A percentile compares a stretch with the other conserved stretches of the same genome.
Evolutionary conservation across 768 basidiomycete genomes (phyloP).

Genomic region (Pholiota conissans): DNA sequence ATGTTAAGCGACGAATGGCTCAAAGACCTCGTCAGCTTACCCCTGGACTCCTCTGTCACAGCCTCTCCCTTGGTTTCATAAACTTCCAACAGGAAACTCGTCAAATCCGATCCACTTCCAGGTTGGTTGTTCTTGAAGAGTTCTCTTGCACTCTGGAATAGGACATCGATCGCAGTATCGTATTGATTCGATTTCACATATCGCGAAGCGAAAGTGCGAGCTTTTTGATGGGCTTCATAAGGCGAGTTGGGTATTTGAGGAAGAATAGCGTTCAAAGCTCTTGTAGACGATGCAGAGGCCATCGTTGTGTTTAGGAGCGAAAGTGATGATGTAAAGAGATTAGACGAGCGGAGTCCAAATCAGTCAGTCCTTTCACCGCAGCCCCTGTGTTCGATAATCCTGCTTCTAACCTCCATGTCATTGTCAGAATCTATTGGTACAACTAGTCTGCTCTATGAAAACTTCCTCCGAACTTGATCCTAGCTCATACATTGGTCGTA

Average conservation of each 20-base stretch:
- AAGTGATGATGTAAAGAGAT: not conserved
- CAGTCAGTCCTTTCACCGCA: not conserved
- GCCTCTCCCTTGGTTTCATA: constrained; percentile 74
- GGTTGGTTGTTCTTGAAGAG: constrained; percentile 85
- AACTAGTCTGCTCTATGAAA: not conserved
- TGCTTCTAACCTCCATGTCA: not conserved
- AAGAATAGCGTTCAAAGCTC: constrained; percentile 74
- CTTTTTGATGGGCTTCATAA: constrained; percentile 97
- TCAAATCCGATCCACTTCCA: constrained; percentile 89
- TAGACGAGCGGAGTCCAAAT: constrained; percentile 15
- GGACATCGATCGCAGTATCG: constrained; percentile 87
- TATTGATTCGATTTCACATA: constrained; percentile 80
- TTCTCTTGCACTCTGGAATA: constrained; percentile 88
- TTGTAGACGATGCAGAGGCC: constrained; percentile 38
- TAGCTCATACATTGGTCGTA: no score
- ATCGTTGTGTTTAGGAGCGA: constrained; percentile 8
- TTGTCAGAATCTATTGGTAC: not conserved
- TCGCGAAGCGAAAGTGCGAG: constrained; percentile 90
- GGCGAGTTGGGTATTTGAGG: constrained; percentile 73
- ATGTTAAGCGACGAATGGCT: constrained; percentile 7
- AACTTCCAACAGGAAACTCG: constrained; percentile 77
- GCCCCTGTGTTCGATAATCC: no score
- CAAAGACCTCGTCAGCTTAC: constrained; percentile 42
- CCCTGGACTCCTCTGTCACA: constrained; percentile 78
- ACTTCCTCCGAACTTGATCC: no score